Evolutionary conservation across 1,284 basidiomycete genomes (phyloP).

Genomic region (Cryptococcus depauperatus): DNA sequence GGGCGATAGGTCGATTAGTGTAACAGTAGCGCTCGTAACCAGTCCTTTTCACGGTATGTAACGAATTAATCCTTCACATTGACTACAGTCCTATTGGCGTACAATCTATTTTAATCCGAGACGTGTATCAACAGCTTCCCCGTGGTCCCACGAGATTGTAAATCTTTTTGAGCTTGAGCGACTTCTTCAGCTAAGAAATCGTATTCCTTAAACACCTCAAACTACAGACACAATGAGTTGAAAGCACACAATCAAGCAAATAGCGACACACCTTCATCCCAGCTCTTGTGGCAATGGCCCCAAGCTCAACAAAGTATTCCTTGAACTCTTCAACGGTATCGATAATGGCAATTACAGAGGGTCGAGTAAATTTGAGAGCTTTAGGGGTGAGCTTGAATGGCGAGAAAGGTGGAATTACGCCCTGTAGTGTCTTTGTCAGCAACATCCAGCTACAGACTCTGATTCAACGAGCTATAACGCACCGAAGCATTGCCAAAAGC

Average conservation of each 20-base stretch:
- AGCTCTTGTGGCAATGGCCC: constrained; percentile 56
- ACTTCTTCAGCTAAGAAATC: constrained; percentile 75
- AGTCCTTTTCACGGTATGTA: no score
- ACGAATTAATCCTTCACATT: no score
- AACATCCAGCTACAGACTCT: background rate
- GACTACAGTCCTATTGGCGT: no score
- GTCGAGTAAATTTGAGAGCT: constrained; percentile 71
- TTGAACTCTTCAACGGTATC: constrained; percentile 62
- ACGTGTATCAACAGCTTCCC: constrained; percentile 77
- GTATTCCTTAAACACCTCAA: constrained; percentile 69
- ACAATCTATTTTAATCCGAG: constrained; percentile 12
- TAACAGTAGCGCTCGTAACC: no score
- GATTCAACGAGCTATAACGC: constrained; percentile 21
- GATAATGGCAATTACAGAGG: constrained; percentile 56
- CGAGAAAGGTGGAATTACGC: constrained; percentile 51
- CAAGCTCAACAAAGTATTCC: constrained; percentile 60
- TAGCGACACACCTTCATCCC: constrained; percentile 52
- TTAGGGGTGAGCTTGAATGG: constrained; percentile 69
- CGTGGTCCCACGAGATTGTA: constrained; percentile 65
- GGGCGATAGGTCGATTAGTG: background rate
- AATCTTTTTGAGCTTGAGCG: constrained; percentile 67
- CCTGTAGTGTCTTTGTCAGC: constrained; percentile 6
- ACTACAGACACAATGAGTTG: constrained; percentile 13
- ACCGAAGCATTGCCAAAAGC: constrained; percentile 86
- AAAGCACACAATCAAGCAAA: background rate